Conservation (phyloP, 139 green algal species). For the Chlorella ohadii region DNA sequence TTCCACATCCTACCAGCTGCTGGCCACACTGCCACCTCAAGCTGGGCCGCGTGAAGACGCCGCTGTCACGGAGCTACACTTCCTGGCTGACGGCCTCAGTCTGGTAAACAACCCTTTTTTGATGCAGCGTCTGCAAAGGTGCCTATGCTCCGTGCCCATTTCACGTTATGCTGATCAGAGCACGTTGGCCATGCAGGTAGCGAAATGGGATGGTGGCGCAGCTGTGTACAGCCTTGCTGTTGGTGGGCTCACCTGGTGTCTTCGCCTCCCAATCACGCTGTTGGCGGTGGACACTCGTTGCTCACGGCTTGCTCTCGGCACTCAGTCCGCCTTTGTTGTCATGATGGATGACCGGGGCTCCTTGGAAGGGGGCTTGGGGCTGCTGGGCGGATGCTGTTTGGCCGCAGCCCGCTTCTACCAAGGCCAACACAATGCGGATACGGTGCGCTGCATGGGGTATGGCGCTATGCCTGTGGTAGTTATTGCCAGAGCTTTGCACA, state of each 20-base stretch:
- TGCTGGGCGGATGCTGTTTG: neutral
- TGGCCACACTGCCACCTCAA: neutral
- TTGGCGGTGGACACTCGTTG: neutral
- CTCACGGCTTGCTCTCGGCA: neutral
- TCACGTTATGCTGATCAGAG: neutral
- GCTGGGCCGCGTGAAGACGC: neutral
- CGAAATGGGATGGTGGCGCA: neutral
- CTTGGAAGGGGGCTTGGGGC: neutral
- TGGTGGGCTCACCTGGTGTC: neutral
- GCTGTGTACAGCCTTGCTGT: neutral
- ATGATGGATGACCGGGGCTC: neutral
- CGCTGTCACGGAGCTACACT: neutral
- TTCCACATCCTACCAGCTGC: neutral
- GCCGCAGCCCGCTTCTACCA: neutral
- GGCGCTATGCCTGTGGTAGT: too few relatives aligned
- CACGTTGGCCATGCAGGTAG: neutral
- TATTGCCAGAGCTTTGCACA: too few relatives aligned
- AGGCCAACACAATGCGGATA: neutral
- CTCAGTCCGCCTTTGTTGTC: neutral
- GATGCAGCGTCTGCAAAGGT: neutral
- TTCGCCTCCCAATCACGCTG: neutral
- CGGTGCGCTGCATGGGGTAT: neutral
- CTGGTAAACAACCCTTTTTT: neutral
- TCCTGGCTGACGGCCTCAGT: conserved; percentile 4
- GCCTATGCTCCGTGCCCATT: neutral